Evolutionary conservation across 208 protist genomes (phyloP), one percentile per base, ranked within the genome.

Genomic region (Phytomonas sp.): DNA sequence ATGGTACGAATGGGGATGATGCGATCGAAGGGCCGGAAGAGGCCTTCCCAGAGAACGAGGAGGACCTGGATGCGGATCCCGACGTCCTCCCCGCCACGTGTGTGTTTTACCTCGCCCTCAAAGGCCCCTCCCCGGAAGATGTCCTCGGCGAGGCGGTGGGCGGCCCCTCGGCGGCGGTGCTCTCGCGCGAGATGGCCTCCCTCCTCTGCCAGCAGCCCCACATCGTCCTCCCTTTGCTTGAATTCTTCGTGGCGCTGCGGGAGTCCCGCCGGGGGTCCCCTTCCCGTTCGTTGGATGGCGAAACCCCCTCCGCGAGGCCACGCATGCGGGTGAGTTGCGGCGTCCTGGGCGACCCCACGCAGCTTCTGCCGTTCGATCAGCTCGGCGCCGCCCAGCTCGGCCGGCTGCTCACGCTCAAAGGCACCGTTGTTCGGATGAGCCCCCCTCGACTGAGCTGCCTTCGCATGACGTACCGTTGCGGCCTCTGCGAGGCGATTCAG

Each of bases 381-480:
- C 64, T 96, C 56, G 81, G 90, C 3, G 87, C 90, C 34, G 82
- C 83, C 15, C 81, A 86, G 68, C 73, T 96, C 4, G 88, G 86
- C 4, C 79, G 78, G 4, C 70, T 96, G 61, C 74, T 96, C 40
- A 86, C 79, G 20, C 71, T 93, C n/a, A 79, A 76, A 36, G 90
- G 90, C 31, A 93, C 90, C 4, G 76, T 92, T 23, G 79, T 96
- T 0, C 87, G 90, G 28, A 84, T 93, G 78, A 90, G 80, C 70
- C 83, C 89, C 4, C 72, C 86, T 13, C 84, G 87, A 28, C 79
- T 93, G 43, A 68, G 73, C 37, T 95, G 89, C 75, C 66, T 88
- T 3, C 68, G 70, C 7, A 80, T 95, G 78, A 63, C 70, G 23
- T 95, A 85, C 77, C 69, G 76, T 34, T 95, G 89, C 79, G 82